A percentile compares a stretch with the other conserved stretches of the same genome.
Conservation (phyloP, 495 filamentous ascomycete species). For the Trichoderma virens region DNA sequence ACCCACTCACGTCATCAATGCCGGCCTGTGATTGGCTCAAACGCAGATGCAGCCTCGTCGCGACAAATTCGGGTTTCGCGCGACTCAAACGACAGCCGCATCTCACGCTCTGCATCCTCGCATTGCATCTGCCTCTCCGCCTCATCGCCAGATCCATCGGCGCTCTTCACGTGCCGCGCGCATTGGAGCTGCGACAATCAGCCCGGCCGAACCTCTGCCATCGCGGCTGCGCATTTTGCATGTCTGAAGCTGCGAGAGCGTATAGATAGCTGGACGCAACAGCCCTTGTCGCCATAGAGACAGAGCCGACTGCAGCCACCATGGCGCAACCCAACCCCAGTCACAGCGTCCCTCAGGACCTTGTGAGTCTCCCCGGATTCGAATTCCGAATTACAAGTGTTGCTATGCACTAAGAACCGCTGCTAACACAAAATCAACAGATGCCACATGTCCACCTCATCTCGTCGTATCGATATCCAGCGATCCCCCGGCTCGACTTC, state of each 20-base stretch:
- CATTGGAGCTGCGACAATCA: background rate
- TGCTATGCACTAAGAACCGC: slow-evolving; percentile 6
- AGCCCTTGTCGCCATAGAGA: background rate
- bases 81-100: slow-evolving; percentile 3
- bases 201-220: background rate
- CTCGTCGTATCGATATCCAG: slow-evolving; percentile 66
- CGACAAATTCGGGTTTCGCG: slow-evolving; percentile 11
- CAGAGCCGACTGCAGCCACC: background rate
- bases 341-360: slow-evolving; percentile 50
- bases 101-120: background rate
- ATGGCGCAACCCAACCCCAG: slow-evolving; percentile 44
- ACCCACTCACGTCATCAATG: background rate
- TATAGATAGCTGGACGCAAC: background rate
- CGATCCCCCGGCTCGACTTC: slow-evolving; percentile 55
- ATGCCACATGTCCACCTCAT: slow-evolving; percentile 82
- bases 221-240: background rate
- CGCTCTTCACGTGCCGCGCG: background rate
- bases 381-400: background rate
- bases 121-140: background rate
- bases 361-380: slow-evolving; percentile 38
- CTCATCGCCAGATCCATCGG: background rate
- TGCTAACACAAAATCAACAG: slow-evolving; percentile 30
- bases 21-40: background rate
- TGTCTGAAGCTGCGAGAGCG: background rate
- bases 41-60: slow-evolving; percentile 10